Percentiles rank a stretch among this genome's conserved stretches.
Conservation (phyloP, 1,139 yeast species). For the Hansenula sp. region DNA sequence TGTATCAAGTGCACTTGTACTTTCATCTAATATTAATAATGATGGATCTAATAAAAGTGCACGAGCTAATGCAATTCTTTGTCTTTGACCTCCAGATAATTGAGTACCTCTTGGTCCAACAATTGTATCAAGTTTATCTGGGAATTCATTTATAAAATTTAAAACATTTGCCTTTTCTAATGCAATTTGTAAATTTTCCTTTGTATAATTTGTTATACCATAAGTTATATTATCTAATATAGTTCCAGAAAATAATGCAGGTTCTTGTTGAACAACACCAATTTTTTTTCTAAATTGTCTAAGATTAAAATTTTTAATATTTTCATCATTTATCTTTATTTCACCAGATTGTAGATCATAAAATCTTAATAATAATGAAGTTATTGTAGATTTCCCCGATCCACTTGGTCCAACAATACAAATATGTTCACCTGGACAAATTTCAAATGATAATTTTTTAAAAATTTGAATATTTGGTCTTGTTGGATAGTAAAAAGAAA, state of each 20-base stretch:
- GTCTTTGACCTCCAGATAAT: constrained; percentile 83
- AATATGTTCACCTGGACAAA: constrained; percentile 70
- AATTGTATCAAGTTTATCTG: constrained; percentile 74
- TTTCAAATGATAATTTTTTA: constrained; percentile 53
- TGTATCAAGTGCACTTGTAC: constrained; percentile 76
- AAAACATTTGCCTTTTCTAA: constrained; percentile 62
- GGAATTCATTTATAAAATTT: constrained; percentile 63
- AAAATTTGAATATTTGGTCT: constrained; percentile 74
- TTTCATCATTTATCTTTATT: constrained; percentile 61
- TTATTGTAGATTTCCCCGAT: constrained; percentile 84
- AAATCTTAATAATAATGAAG: constrained; percentile 66
- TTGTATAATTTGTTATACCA: constrained; percentile 51
- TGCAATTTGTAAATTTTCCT: constrained; percentile 41
- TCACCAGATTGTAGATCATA: constrained; percentile 60
- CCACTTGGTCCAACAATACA: constrained; percentile 94
- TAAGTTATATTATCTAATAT: constrained; percentile 76
- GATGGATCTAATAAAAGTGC: constrained; percentile 67
- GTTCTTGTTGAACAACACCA: constrained; percentile 90
- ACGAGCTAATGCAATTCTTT: constrained; percentile 83
- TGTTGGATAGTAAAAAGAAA: constrained; percentile 81
- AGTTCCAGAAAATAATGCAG: constrained; percentile 73
- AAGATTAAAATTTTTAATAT: constrained; percentile 61
- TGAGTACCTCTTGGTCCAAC: constrained; percentile 90
- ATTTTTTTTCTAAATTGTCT: constrained; percentile 68
- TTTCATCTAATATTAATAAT: constrained; percentile 68